Base-by-base conservation (phyloP, 2,329 filamentous ascomycete genomes). In the Hawksworthiomyces lignivorus region DNA sequence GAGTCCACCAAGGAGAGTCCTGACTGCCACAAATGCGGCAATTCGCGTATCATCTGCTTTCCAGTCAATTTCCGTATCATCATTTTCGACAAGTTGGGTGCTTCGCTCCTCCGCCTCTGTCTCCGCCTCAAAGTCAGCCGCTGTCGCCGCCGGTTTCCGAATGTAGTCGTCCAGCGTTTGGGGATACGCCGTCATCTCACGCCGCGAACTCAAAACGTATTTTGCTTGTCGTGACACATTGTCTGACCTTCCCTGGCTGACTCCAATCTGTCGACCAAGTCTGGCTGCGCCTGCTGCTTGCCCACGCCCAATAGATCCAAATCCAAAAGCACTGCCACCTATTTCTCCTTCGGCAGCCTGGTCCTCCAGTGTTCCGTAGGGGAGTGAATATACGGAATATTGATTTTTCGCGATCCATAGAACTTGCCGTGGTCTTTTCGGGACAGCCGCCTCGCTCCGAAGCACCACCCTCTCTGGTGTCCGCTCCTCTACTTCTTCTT, bases 1-100 rank as follows among this genome's bases (percentile, higher is more conserved):
- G 10, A 77, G 64, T 7, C 80, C 80, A 9, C 80, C 80, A 7
- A 80, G 61, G 8, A 83, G 59, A 7, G 72, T 72, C 15, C 72
- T 69, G 28, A 81, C 63, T 12, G 73, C 70, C 38, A 82, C 62
- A 44, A 81, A 75, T 4, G 75, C 72, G 15, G 75, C 70, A 39
- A 81, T 61, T 21, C 79, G 61, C 4, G 58, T 59, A 28, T 61
- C 56, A 33, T 71, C 64, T 27, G 61, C 62, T 43, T 69, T 66
- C 51, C 65, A 63, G 36, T 67, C 62, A 4, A 63, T 52, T 52
- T 52, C 51, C 17, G 19, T n/a, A 27, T 5, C 10, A 9, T 26
- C n/a, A 4, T 32, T 26, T 11, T 33, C 29, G 12, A 12, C n/a
- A n/a, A n/a, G n/a, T n/a, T n/a, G n/a, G n/a, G n/a, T n/a, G n/a